Percentiles rank a stretch among this genome's conserved stretches.
Evolutionary conservation across 2,329 filamentous ascomycete genomes (phyloP).

Genomic region (Talaromyces funiculosus): DNA sequence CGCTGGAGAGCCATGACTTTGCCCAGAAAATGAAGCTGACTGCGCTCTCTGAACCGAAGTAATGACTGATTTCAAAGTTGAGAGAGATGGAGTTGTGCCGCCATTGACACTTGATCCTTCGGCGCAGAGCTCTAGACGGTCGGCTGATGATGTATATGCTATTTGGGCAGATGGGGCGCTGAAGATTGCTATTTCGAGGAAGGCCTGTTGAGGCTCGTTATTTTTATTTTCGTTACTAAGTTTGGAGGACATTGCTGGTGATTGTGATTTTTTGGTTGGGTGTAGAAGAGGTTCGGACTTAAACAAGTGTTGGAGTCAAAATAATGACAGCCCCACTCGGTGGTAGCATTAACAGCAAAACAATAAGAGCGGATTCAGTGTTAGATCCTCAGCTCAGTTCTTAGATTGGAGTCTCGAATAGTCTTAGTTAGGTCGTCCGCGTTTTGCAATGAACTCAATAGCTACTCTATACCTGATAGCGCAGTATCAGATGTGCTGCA

Average conservation of each 20-base stretch:
- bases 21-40: conserved; percentile 19
- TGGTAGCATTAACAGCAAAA: too few species aligned
- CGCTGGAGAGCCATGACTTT: neutral
- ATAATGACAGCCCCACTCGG: too few species aligned
- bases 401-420: too few species aligned
- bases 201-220: neutral
- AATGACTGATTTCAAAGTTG: conserved; percentile 19
- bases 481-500: too few species aligned
- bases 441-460: too few species aligned
- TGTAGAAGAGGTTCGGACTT: too few species aligned
- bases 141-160: conserved; percentile 36
- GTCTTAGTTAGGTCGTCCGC: too few species aligned
- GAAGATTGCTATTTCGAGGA: conserved; percentile 47
- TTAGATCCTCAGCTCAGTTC: too few species aligned
- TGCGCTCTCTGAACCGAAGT: conserved; percentile 19
- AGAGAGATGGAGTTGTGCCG: conserved; percentile 38
- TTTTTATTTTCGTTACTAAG: too few species aligned
- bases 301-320: too few species aligned
- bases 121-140: conserved; percentile 46
- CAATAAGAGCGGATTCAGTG: too few species aligned
- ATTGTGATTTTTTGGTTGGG: neutral
- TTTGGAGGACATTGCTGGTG: neutral
- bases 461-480: too few species aligned
- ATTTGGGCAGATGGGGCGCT: conserved; percentile 38
- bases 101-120: conserved; percentile 38